Percentiles rank a stretch among this genome's conserved stretches.
These are phyloP conservation scores for Pythium phragmitis DNA, from an alignment of 352 stramenopile genomes.

Conservation along the genomic window DNA sequence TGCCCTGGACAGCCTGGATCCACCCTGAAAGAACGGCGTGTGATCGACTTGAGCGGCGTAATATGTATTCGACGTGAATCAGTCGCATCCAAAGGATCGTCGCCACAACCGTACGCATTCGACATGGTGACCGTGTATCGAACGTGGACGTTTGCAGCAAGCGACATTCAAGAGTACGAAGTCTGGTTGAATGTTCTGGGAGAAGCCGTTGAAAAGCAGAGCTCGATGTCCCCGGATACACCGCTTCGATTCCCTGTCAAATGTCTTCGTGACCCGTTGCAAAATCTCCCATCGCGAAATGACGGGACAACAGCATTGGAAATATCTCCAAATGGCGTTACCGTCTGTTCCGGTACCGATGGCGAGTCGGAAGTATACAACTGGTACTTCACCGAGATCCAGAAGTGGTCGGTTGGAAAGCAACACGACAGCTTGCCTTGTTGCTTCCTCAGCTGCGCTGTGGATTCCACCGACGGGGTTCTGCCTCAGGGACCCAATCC, in stretches of 20 bases:
- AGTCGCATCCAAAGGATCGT: slow-evolving; percentile 11
- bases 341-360: slow-evolving; percentile 42
- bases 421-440: slow-evolving; percentile 51
- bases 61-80: slow-evolving; percentile 66
- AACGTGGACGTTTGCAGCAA: slow-evolving; percentile 66
- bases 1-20: slow-evolving; percentile 52
- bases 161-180: slow-evolving; percentile 48
- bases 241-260: slow-evolving; percentile 50
- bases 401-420: slow-evolving; percentile 68
- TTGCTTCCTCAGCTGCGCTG: slow-evolving; percentile 54
- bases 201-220: slow-evolving; percentile 54
- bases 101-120: slow-evolving; percentile 39
- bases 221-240: slow-evolving; percentile 52
- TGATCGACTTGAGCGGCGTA: slow-evolving; percentile 69
- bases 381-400: slow-evolving; percentile 82
- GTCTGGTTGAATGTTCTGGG: slow-evolving; percentile 56
- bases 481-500: neutral
- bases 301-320: slow-evolving; percentile 52
- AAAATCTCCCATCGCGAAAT: slow-evolving; percentile 32
- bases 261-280: slow-evolving; percentile 33
- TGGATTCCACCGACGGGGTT: neutral
- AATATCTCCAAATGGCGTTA: slow-evolving; percentile 61
- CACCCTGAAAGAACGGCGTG: slow-evolving; percentile 44
- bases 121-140: slow-evolving; percentile 77
- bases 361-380: slow-evolving; percentile 48